Evolutionary conservation across 2,329 filamentous ascomycete genomes (phyloP), one percentile per base, ranked within the genome.

Genomic region (Beauveria pseudobassiana): DNA sequence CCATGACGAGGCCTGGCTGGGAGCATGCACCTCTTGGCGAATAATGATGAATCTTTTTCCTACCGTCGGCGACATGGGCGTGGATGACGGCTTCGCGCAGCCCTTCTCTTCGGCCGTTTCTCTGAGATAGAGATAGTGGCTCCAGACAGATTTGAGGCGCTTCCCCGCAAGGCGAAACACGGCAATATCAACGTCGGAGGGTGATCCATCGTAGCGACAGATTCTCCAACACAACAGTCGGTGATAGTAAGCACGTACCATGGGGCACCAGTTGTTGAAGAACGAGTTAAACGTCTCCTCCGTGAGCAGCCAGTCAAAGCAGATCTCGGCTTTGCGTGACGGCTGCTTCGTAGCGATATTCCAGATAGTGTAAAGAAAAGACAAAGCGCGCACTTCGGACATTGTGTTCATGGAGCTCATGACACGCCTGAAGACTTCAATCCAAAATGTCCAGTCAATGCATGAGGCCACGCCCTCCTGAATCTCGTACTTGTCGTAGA

Each of bases 211-310:
- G 69, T 89, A 89, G 65, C 93, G 83, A 65, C 89, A 93, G 53
- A 97, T 79, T 63, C 92, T 85, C 93, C 93, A 97, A 74, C 91
- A 96, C 24, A 96, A 75, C 55, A 97, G 77, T 52, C 93, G 90
- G 83, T 96, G 95, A 71, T 88, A 97, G 73, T 96, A 97, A 16
- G 91, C 89, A 64, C 93, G 85, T 24, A 96, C 91, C 93, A 96
- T 96, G 0, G 93, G 91, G 69, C 91, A 96, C 92, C 93, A 96
- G 69, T 96, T 91, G 70, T 89, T 93, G 76, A 96, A 97, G 64
- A 91, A 87, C 64, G 84, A 85, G 69, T 90, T 86, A 71, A 96
- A 96, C 2, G 88, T 83, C 28, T 87, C 80, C 59, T 89, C 87
- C 7, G 87, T 82, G 14, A 97, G 77, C 45, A 97, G 76, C 79